Evolutionary conservation across 306 rosid species (phyloP), one percentile per base, ranked within the genome.

Genomic region (Quillaja saponaria): DNA sequence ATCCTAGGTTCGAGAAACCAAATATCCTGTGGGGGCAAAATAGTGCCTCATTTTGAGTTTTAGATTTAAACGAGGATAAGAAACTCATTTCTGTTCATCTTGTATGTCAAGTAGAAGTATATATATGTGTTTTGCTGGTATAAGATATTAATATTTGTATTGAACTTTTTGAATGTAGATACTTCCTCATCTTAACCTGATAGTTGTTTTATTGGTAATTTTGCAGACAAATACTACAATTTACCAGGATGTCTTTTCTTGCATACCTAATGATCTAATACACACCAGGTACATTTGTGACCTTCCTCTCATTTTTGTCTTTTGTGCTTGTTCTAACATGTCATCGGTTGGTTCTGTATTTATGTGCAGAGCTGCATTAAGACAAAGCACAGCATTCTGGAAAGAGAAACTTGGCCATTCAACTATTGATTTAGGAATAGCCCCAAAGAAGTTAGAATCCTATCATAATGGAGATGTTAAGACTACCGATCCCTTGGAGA

Each of bases 361-460:
- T 42, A 31, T 50, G 25, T 16, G 68, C 86, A 89, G 99, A 71
- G 80, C 71, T 53, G 97, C 91, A 72, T 70, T 92, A 55, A 84
- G 99, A 71, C 96, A 92, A 64, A 81, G 84, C 68, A 20, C 72
- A 38, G 64, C 77, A 42, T 69, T 64, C 35, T 87, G 91, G 94
- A 89, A 80, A 81, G 97, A 89, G 54, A 85, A 55, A 76, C 54
- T 78, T 16, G 96, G 87, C 15, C 91, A 89, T 76, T 84, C 95
- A 0, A 92, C 97, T 10, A 87, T 89, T 55, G 99, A 92, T 75
- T 61, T 92, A 71, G 99, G 99, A 75, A 86, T 92, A 25, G 95
- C 97, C 37, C 97, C 89, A 2, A 75, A 61, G 49, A 67, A 66
- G 66, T 69, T 85, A 13, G 91, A 89, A 63, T 76, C 86, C 1